Percentiles rank a stretch among this genome's conserved stretches.
Evolutionary conservation across 768 basidiomycete species (phyloP).

Genomic region (Tulasnella sp.): DNA sequence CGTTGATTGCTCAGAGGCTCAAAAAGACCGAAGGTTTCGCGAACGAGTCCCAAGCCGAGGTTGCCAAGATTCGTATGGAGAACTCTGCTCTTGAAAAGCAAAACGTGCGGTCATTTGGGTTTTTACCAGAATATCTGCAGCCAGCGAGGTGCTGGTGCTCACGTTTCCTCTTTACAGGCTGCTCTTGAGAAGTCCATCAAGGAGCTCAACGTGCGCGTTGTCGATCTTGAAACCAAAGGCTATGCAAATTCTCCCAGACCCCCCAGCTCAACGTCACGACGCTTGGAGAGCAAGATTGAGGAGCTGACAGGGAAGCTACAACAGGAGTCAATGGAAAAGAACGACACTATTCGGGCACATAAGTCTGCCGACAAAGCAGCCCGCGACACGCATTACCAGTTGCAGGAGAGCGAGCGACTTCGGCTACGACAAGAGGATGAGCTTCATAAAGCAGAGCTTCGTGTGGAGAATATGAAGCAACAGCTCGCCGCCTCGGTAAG

Average conservation of each 20-base stretch:
- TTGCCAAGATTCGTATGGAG: constrained; percentile 68
- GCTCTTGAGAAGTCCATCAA: constrained; percentile 78
- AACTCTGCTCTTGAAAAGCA: constrained; percentile 71
- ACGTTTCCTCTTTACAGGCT: constrained; percentile 41
- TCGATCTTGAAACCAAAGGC: constrained; percentile 74
- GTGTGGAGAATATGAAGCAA: constrained; percentile 49
- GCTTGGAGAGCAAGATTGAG: constrained; percentile 62
- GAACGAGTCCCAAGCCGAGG: constrained; percentile 64
- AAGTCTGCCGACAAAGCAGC: constrained; percentile 42
- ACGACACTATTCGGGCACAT: constrained; percentile 28
- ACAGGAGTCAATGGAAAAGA: constrained; percentile 44
- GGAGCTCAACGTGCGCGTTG: constrained; percentile 72
- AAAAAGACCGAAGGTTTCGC: constrained; percentile 73
- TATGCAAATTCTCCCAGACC: constrained; percentile 51
- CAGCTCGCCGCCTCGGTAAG: constrained; percentile 56
- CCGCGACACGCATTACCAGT: constrained; percentile 47
- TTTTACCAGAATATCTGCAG: neutral
- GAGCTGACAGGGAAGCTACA: constrained; percentile 58
- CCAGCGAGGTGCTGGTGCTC: constrained; percentile 2
- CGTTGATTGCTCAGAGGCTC: constrained; percentile 65
- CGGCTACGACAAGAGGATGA: constrained; percentile 59
- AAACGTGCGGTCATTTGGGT: constrained; percentile 47
- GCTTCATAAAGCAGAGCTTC: constrained; percentile 48
- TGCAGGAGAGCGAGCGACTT: constrained; percentile 56
- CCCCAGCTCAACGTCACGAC: constrained; percentile 42